phyloP scores from a whole-genome alignment of 148 eudicot genomes.

The Arctostaphylos glauca region DNA sequence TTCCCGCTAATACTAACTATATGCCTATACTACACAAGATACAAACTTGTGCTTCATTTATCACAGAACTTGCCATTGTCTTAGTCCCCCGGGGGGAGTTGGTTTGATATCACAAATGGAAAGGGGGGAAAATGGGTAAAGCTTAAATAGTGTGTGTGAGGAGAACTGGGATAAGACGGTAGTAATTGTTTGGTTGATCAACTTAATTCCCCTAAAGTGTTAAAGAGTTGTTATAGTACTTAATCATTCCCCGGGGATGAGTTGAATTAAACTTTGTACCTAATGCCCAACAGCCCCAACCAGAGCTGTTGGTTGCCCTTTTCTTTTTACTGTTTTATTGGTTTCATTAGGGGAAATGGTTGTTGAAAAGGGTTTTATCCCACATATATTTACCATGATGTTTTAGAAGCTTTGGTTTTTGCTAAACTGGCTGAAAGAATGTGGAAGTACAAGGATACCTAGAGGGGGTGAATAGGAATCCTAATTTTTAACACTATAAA shows the following conservation, averaged over 20 bases:
- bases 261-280: conserved; percentile 24
- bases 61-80: conserved; percentile 26
- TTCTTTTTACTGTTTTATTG: background rate
- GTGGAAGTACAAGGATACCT: too few species aligned
- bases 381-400: background rate
- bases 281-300: conserved; percentile 13
- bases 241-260: conserved; percentile 1
- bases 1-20: too few species aligned
- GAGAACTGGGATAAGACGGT: conserved; percentile 7
- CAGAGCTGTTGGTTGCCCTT: background rate
- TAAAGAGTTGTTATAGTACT: background rate
- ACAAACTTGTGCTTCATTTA: too few species aligned
- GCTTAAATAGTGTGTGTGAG: conserved; percentile 15
- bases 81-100: background rate
- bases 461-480: too few species aligned
- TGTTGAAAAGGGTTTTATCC: background rate
- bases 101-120: conserved; percentile 4
- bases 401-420: too few species aligned
- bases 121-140: background rate
- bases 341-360: background rate
- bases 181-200: conserved; percentile 4
- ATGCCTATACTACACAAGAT: too few species aligned
- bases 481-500: too few species aligned
- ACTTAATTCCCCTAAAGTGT: too few species aligned
- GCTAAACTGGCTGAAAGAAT: too few species aligned